Base-by-base conservation (phyloP, 2,329 filamentous ascomycete species). In the Fusarium nurragi region DNA sequence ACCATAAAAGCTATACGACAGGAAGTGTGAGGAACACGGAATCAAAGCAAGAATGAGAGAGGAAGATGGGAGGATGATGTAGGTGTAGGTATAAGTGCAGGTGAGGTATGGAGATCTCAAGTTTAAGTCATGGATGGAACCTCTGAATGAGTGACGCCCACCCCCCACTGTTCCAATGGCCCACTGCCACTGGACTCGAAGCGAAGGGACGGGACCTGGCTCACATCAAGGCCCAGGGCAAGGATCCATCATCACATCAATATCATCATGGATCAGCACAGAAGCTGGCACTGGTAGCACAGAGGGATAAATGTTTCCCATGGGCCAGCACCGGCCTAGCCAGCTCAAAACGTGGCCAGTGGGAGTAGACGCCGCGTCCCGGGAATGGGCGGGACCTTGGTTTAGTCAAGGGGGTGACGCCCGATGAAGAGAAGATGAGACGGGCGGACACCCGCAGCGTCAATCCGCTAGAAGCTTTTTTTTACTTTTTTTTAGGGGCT, bases 361-460 rank as follows among this genome's bases (percentile, higher is more conserved):
- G 65, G 69, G 67, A 71, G 67, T 28, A 30, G 52, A 55, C 67
- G 48, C 69, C 69, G 67, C 45, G 43, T 36, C 40, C 69, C 67
- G 65, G 69, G 69, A 57, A 57, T 70, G 49, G 53, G 52, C 48
- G 38, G 47, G 26, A 21, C 41, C 25, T 19, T 46, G 49, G 21
- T 39, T 45, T 28, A 21, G 39, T 16, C 18, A 41, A 62, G 48
- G 59, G 63, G 25, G 44, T 11, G 9, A 53, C 39, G 52, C n/a
- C n/a, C n/a, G n/a, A n/a, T n/a, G n/a, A n/a, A n/a, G n/a, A n/a
- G 54, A 60, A 60, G 61, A 55, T 39, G 36, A 56, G 39, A 25
- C 52, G 48, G 50, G 28, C 14, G 25, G 36, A 37, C 45, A 41
- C 30, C 60, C 57, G 53, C 58, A 40, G 52, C 41, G 46, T 30